phyloP scores from a whole-genome alignment of 2,329 filamentous ascomycete species.

The Cordyceps farinosa region DNA sequence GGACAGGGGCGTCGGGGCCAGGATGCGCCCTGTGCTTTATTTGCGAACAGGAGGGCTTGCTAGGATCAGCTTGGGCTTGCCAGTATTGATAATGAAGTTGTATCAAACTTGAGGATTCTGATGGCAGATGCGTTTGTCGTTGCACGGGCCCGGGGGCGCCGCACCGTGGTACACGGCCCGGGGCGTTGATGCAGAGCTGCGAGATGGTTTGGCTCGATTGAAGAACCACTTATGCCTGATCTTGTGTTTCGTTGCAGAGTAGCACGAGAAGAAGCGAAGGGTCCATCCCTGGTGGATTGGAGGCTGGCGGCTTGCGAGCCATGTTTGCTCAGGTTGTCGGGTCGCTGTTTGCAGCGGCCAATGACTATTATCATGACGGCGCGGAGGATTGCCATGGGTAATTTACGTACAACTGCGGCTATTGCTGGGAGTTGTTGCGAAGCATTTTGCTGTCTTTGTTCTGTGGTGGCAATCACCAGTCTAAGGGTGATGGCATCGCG shows the following conservation, averaged over 20 bases:
- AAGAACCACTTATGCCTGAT: background rate
- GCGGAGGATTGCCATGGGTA: background rate
- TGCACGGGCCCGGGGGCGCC: background rate
- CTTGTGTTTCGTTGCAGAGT: background rate
- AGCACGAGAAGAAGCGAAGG: background rate
- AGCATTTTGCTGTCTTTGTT: background rate
- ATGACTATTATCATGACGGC: no score
- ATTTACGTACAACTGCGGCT: background rate
- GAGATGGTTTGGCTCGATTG: background rate
- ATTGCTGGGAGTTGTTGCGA: background rate
- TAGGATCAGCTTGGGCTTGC: background rate
- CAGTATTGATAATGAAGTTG: background rate
- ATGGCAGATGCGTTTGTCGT: no score
- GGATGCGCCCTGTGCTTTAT: slow-evolving; percentile 7
- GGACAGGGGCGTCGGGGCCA: background rate
- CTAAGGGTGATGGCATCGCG: background rate
- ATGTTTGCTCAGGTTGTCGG: no score
- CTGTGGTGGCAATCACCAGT: background rate
- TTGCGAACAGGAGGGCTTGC: slow-evolving; percentile 9
- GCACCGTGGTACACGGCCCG: background rate
- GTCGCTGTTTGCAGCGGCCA: no score
- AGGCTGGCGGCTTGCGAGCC: no score
- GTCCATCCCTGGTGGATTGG: no score
- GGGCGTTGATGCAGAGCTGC: background rate
- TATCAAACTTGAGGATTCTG: no score